These are phyloP conservation scores for Penicillium canariense DNA, from an alignment of 495 filamentous ascomycete species.

Conservation along the genomic window DNA sequence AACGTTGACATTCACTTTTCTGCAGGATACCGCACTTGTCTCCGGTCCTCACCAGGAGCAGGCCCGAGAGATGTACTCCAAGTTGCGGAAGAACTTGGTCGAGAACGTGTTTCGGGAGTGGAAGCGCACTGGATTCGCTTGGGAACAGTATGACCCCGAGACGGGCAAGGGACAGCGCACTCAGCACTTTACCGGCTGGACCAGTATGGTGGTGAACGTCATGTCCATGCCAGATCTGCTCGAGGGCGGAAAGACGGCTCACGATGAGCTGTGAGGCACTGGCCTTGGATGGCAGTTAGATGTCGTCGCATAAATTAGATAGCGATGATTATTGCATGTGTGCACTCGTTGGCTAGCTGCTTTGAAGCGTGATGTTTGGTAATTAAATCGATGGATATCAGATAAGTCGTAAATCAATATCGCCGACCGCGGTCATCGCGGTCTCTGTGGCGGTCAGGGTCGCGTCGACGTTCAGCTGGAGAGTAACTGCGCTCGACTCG, in stretches of 20 bases:
- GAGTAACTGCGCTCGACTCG: constrained; percentile 30
- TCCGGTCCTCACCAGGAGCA: constrained; percentile 66
- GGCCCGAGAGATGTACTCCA: constrained; percentile 70
- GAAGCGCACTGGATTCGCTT: constrained; percentile 91
- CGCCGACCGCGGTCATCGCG: constrained; percentile 27
- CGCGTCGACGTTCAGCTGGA: constrained; percentile 27
- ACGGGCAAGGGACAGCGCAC: constrained; percentile 90
- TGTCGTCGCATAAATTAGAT: constrained; percentile 17
- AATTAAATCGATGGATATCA: not conserved
- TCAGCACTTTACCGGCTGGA: constrained; percentile 98
- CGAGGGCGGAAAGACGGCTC: constrained; percentile 22
- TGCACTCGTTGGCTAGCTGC: not conserved
- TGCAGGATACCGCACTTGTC: constrained; percentile 42
- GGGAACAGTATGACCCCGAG: constrained; percentile 98
- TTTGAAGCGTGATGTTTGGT: not conserved
- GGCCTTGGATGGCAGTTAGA: constrained; percentile 24
- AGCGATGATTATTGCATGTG: constrained; percentile 1
- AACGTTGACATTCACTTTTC: constrained; percentile 6
- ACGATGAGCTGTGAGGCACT: constrained; percentile 42
- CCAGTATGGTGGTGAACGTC: constrained; percentile 94
- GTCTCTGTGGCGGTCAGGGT: constrained; percentile 26
- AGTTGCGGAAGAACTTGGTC: constrained; percentile 79
- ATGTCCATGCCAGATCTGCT: constrained; percentile 79
- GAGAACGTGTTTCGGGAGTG: constrained; percentile 85
- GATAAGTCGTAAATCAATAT: constrained; percentile 11